A percentile compares a stretch with the other conserved stretches of the same genome.
These are phyloP conservation scores for Diplodia corticola DNA, from an alignment of 2,329 filamentous ascomycete genomes.

Conservation along the genomic window DNA sequence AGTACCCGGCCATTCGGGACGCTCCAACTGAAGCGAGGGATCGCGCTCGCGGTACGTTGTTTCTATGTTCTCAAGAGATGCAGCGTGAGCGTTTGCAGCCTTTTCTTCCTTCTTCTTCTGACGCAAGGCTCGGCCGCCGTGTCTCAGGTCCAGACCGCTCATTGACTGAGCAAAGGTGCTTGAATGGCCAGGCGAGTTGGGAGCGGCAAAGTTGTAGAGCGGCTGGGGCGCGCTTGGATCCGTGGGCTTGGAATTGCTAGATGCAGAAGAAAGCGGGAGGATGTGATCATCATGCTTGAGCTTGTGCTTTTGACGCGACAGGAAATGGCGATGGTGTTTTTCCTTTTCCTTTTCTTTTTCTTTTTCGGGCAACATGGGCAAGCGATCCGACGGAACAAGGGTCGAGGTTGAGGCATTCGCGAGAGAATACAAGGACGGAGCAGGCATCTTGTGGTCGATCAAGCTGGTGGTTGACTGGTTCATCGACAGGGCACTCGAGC, in stretches of 20 bases:
- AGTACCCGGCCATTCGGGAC: constrained; percentile 40
- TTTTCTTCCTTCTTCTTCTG: constrained; percentile 68
- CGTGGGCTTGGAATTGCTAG: constrained; percentile 73
- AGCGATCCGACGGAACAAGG: constrained; percentile 62
- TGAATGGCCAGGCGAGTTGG: constrained; percentile 67
- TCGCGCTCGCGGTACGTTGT: constrained; percentile 38
- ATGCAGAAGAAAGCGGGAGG: constrained; percentile 71
- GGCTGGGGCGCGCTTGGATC: constrained; percentile 74
- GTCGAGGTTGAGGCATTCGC: constrained; percentile 78
- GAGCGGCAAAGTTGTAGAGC: constrained; percentile 75
- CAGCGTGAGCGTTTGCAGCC: constrained; percentile 40
- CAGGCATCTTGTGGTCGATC: constrained; percentile 53
- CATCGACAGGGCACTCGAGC: constrained; percentile 64
- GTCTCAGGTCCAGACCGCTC: constrained; percentile 74
- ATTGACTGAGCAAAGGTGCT: constrained; percentile 77
- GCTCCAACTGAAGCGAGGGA: constrained; percentile 41
- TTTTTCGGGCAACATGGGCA: constrained; percentile 33
- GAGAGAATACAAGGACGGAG: constrained; percentile 67
- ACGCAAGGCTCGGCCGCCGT: constrained; percentile 72
- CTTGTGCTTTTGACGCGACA: constrained; percentile 78
- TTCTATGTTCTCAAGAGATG: constrained; percentile 38
- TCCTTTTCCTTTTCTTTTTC: constrained; percentile 71
- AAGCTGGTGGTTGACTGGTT: constrained; percentile 72
- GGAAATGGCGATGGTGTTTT: constrained; percentile 73
- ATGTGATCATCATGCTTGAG: constrained; percentile 69